phyloP scores from a whole-genome alignment of 2,329 filamentous ascomycete genomes.

The Fusarium neocosmosporiellum region DNA sequence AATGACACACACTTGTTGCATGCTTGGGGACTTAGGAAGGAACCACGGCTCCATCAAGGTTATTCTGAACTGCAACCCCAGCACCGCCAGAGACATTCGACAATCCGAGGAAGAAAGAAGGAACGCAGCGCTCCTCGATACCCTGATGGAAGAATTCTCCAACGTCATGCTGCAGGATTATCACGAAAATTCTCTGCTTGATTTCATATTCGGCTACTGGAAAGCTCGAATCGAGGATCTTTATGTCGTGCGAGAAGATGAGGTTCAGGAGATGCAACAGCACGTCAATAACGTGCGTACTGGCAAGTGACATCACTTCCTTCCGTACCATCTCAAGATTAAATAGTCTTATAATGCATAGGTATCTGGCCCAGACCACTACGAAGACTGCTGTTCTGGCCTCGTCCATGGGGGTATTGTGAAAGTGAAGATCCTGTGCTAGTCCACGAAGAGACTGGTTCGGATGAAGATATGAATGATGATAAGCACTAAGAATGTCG shows the following conservation, averaged over 20 bases:
- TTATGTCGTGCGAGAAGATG: neutral
- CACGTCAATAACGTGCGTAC: neutral
- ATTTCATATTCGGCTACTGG: neutral
- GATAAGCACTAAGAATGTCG: neutral
- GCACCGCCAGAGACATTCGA: neutral
- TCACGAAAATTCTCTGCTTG: neutral
- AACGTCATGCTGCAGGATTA: neutral
- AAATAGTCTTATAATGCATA: neutral
- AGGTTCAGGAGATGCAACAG: neutral
- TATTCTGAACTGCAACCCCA: neutral
- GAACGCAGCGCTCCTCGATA: neutral
- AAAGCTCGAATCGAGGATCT: neutral
- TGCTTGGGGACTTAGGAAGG: neutral
- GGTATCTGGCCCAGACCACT: neutral
- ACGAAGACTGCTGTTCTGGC: neutral
- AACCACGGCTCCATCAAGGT: fast-evolving
- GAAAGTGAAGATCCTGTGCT: neutral
- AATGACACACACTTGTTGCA: neutral
- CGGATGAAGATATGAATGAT: neutral
- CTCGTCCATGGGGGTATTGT: neutral
- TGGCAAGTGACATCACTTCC: neutral
- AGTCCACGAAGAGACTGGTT: no score
- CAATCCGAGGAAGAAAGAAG: neutral
- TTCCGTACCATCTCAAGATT: no score
- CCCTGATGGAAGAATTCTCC: neutral